A percentile compares a stretch with the other conserved stretches of the same genome.
Evolutionary conservation across 2,329 filamentous ascomycete species (phyloP).

Genomic region (Leptosphaerulina australis): DNA sequence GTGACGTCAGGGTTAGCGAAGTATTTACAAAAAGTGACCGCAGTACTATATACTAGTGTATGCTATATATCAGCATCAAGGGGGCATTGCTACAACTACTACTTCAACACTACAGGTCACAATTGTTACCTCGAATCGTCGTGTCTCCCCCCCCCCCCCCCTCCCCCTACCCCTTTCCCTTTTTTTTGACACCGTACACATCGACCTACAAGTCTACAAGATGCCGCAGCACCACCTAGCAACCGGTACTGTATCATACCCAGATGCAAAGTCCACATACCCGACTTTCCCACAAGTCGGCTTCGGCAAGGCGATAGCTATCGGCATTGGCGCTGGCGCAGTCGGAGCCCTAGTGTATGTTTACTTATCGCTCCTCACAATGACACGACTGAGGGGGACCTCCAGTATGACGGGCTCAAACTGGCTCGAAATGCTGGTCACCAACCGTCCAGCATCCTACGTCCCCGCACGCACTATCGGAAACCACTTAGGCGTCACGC

Average conservation of each 20-base stretch:
- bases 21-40: background rate
- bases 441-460: constrained; percentile 37
- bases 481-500: constrained; percentile 32
- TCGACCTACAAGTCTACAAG: no score
- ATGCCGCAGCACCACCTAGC: constrained; percentile 26
- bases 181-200: background rate
- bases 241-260: constrained; percentile 19
- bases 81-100: background rate
- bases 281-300: constrained; percentile 25
- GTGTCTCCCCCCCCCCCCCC: no score
- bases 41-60: background rate
- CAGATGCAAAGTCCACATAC: constrained; percentile 27
- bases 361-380: background rate
- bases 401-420: constrained; percentile 37
- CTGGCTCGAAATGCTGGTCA: constrained; percentile 40
- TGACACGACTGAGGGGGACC: no score
- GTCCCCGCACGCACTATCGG: constrained; percentile 40
- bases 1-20: constrained; percentile 16
- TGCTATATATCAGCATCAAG: background rate
- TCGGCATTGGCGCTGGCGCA: constrained; percentile 25
- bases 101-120: background rate
- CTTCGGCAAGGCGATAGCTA: constrained; percentile 27
- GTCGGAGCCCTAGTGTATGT: constrained; percentile 25
- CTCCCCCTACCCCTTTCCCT: no score
- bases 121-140: background rate